These are phyloP conservation scores for Ophiostoma pallidulum DNA, from an alignment of 2,329 filamentous ascomycete genomes.

Conservation along the genomic window DNA sequence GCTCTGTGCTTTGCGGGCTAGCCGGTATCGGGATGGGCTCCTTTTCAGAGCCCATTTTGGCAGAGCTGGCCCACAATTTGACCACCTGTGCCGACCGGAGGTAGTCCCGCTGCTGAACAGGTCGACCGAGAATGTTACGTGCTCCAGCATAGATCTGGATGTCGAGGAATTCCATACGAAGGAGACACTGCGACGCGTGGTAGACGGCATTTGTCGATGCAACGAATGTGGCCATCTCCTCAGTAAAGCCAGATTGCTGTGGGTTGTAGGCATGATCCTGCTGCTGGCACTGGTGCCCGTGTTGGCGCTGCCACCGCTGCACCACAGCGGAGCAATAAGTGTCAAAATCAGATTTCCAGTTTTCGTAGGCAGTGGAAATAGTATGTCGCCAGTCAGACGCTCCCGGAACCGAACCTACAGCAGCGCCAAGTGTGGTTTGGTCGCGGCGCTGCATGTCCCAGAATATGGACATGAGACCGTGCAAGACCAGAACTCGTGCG, in stretches of 20 bases:
- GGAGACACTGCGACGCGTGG: slow-evolving; percentile 11
- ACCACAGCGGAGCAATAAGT: background rate
- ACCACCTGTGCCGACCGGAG: slow-evolving; percentile 14
- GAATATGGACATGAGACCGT: slow-evolving; percentile 15
- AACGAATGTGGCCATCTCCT: slow-evolving; percentile 8
- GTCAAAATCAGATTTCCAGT: slow-evolving; percentile 15
- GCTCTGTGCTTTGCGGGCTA: too few relatives aligned
- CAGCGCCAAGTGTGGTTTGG: slow-evolving; percentile 11
- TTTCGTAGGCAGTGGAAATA: slow-evolving; percentile 8
- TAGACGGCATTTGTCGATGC: slow-evolving; percentile 13
- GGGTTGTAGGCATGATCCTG: background rate
- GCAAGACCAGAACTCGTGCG: slow-evolving; percentile 12
- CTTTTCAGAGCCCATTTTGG: too few relatives aligned
- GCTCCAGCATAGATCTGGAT: slow-evolving; percentile 18
- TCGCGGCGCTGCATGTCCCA: slow-evolving; percentile 18
- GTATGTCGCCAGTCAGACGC: slow-evolving; percentile 11
- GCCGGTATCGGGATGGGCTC: too few relatives aligned
- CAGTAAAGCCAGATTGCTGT: background rate
- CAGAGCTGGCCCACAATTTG: slow-evolving; percentile 10
- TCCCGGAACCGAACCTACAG: background rate
- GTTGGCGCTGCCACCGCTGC: background rate
- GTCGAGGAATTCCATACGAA: slow-evolving; percentile 14
- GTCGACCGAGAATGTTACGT: slow-evolving; percentile 14
- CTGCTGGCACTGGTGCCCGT: background rate
- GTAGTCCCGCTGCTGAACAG: slow-evolving; percentile 14